phyloP scores from a whole-genome alignment of 345 rosid species.

The Balakata baccata region DNA sequence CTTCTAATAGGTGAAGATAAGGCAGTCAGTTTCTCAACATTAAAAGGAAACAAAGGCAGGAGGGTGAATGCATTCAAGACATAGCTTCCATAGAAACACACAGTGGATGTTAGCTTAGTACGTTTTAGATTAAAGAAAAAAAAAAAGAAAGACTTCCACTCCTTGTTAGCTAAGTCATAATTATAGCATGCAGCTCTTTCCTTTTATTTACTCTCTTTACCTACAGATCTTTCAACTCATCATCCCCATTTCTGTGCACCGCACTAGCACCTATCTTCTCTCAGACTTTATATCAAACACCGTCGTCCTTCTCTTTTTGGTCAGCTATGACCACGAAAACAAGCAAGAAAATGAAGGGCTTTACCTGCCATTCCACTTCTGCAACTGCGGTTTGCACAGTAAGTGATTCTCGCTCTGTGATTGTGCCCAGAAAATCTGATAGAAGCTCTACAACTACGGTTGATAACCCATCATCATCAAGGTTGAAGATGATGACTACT shows the following conservation, averaged over 20 bases:
- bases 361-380: constrained; percentile 57
- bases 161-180: constrained; percentile 37
- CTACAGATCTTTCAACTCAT: background rate
- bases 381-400: constrained; percentile 46
- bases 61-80: constrained; percentile 27
- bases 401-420: constrained; percentile 36
- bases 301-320: background rate
- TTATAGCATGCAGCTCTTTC: constrained; percentile 24
- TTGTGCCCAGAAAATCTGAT: constrained; percentile 38
- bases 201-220: background rate
- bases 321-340: constrained; percentile 10
- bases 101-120: no score
- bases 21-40: constrained; percentile 12
- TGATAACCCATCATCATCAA: background rate
- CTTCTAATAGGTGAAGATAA: background rate
- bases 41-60: constrained; percentile 21
- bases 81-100: background rate
- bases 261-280: background rate
- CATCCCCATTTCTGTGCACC: background rate
- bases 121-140: background rate
- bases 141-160: constrained; percentile 13
- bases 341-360: constrained; percentile 44
- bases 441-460: background rate
- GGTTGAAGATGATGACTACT: constrained; percentile 9
- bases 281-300: background rate